These are phyloP conservation scores for Candida anglica DNA, from an alignment of 805 yeast species.

Conservation along the genomic window DNA sequence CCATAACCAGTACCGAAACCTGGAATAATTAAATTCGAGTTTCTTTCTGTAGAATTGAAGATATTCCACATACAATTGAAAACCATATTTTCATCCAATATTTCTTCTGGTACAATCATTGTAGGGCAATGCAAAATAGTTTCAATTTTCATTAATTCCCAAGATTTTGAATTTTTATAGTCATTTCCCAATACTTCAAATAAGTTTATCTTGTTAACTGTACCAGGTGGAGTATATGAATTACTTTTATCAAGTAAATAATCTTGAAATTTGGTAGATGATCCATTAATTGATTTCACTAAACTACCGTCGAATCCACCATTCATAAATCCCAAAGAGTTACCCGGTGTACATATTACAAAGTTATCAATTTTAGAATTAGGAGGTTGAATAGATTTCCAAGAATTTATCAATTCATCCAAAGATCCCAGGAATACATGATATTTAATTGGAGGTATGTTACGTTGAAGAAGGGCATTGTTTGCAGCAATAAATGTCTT, in stretches of 20 bases:
- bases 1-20: conserved; percentile 27
- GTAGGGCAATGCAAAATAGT: conserved; percentile 13
- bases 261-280: conserved; percentile 14
- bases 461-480: neutral
- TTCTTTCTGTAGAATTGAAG: conserved; percentile 7
- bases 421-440: neutral
- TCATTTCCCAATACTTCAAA: conserved; percentile 2
- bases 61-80: conserved; percentile 21
- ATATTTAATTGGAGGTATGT: neutral
- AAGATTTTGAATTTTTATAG: conserved; percentile 8
- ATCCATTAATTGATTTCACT: conserved; percentile 9
- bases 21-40: conserved; percentile 16
- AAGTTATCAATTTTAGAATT: neutral
- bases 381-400: too few species aligned
- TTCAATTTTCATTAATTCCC: conserved; percentile 7
- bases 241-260: conserved; percentile 9
- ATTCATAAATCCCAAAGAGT: conserved; percentile 23
- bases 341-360: conserved; percentile 14
- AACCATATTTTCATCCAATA: conserved; percentile 4
- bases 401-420: neutral
- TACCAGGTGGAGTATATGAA: conserved; percentile 16
- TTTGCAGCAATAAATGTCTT: neutral
- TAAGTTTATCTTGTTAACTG: conserved; percentile 11
- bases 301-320: conserved; percentile 24
- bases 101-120: conserved; percentile 20